phyloP scores from a whole-genome alignment of 768 basidiomycete species.

The Xerocomus brunneocitrinus region DNA sequence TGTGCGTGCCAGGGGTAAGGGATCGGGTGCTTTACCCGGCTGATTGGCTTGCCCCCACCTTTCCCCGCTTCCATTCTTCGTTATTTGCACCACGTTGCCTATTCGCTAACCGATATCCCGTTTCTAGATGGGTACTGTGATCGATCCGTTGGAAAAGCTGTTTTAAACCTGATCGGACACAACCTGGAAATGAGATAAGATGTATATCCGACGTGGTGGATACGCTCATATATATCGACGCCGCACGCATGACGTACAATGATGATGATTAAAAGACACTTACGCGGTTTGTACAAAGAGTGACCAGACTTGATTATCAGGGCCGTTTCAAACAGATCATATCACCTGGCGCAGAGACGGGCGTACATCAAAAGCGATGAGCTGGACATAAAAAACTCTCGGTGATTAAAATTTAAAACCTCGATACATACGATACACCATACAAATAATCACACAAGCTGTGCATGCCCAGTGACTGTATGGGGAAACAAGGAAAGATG shows the following conservation, averaged over 20 bases:
- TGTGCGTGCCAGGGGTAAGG: background rate
- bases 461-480: background rate
- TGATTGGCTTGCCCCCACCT: background rate
- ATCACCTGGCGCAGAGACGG: background rate
- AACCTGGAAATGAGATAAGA: background rate
- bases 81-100: background rate
- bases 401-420: conserved; percentile 22
- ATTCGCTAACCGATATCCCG: conserved; percentile 2
- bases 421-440: conserved; percentile 2
- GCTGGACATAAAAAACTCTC: background rate
- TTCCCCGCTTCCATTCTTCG: background rate
- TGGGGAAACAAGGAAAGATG: background rate
- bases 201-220: background rate
- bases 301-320: background rate
- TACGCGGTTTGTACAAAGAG: background rate
- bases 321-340: background rate
- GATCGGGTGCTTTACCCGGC: background rate
- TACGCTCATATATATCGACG: background rate
- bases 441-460: background rate
- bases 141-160: conserved; percentile 62
- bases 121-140: conserved; percentile 63
- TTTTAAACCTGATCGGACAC: conserved; percentile 17
- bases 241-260: background rate
- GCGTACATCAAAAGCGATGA: conserved; percentile 6
- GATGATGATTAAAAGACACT: background rate